Conservation (phyloP, 345 rosid species). For the Boechera stricta region DNA sequence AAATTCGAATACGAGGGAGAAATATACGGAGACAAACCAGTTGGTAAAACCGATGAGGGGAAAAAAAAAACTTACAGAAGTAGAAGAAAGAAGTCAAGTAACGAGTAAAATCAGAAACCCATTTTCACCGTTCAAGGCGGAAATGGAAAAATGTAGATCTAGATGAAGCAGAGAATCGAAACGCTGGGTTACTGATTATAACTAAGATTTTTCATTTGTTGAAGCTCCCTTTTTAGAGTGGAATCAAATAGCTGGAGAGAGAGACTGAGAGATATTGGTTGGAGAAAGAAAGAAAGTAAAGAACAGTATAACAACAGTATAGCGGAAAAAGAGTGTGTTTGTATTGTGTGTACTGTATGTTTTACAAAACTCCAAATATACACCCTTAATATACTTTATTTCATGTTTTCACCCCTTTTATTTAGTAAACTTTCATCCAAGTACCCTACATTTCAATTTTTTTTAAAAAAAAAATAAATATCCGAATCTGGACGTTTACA, state of each 20-base stretch:
- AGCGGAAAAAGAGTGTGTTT: constrained; percentile 1
- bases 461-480: too few relatives aligned
- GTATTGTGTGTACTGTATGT: neutral
- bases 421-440: neutral
- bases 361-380: neutral
- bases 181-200: neutral
- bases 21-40: neutral
- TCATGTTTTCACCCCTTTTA: neutral
- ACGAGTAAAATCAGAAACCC: constrained; percentile 7
- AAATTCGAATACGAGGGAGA: neutral
- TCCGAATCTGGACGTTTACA: neutral
- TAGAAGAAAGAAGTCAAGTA: neutral
- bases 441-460: neutral
- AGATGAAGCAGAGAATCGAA: constrained; percentile 27
- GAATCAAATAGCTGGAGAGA: constrained; percentile 33
- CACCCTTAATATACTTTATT: neutral
- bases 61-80: neutral
- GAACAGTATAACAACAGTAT: constrained; percentile 16
- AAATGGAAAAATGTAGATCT: constrained; percentile 38
- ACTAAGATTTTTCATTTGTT: neutral
- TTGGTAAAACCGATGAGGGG: too few relatives aligned
- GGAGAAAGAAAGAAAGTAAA: neutral
- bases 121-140: neutral
- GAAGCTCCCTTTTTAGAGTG: neutral
- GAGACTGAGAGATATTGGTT: constrained; percentile 4